A percentile compares a stretch with the other conserved stretches of the same genome.
Evolutionary conservation across 257 asterid genomes (phyloP).

Genomic region (Solanum bulbocastanum): DNA sequence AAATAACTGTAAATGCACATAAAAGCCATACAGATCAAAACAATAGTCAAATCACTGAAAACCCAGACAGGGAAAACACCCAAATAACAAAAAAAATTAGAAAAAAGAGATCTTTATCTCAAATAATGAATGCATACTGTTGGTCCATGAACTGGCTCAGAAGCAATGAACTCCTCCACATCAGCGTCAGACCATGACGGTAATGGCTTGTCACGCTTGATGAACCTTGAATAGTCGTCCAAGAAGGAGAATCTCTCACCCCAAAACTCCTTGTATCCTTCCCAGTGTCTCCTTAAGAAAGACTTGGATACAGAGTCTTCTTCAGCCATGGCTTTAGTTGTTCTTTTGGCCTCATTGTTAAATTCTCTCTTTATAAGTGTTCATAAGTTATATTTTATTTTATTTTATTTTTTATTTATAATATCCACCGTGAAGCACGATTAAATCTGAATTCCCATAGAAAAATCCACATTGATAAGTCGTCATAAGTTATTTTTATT

Average conservation of each 20-base stretch:
- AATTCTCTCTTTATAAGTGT: neutral
- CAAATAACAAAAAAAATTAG: neutral
- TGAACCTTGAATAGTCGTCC: constrained; percentile 52
- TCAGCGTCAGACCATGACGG: constrained; percentile 70
- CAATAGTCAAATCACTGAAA: neutral
- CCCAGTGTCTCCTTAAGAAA: constrained; percentile 37
- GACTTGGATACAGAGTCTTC: neutral
- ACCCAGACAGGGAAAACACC: neutral
- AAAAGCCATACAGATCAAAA: neutral
- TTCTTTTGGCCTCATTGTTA: neutral
- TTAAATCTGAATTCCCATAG: fast-evolving
- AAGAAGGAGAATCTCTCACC: constrained; percentile 54
- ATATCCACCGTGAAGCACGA: fast-evolving
- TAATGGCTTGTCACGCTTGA: constrained; percentile 56
- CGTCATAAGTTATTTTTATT: too few relatives aligned
- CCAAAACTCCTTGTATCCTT: constrained; percentile 64
- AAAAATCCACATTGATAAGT: too few relatives aligned
- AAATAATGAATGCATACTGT: constrained; percentile 25
- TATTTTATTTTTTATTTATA: fast-evolving
- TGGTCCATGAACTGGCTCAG: constrained; percentile 76
- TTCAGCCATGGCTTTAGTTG: neutral
- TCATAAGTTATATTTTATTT: too few relatives aligned
- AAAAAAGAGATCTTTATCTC: neutral
- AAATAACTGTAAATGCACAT: neutral
- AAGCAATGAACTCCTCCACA: constrained; percentile 63